Percentiles rank a stretch among this genome's conserved stretches.
Conservation (phyloP, 345 rosid genomes). For the Acer campestre region DNA sequence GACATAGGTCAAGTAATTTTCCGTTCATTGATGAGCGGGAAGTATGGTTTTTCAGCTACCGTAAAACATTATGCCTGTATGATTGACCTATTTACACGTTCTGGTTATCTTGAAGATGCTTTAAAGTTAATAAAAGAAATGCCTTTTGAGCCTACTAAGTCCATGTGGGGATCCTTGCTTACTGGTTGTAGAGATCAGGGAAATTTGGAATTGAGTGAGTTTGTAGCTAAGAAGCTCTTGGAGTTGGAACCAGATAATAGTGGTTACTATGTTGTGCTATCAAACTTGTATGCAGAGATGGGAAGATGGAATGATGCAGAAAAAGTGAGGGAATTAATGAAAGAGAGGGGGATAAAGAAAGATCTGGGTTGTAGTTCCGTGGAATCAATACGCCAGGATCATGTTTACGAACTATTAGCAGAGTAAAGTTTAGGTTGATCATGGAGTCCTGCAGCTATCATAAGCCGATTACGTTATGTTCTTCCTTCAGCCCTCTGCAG, state of each 20-base stretch:
- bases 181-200: conserved; percentile 40
- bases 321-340: conserved; percentile 41
- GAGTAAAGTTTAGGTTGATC: conserved; percentile 3
- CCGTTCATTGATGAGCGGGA: conserved; percentile 41
- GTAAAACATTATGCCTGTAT: conserved; percentile 55
- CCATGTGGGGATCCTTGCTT: conserved; percentile 60
- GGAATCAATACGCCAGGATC: conserved; percentile 24
- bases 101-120: conserved; percentile 46
- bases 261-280: conserved; percentile 43
- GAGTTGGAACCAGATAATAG: conserved; percentile 54
- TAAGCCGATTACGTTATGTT: background rate
- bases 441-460: background rate
- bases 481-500: background rate
- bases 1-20: conserved; percentile 43
- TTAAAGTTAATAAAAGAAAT: conserved; percentile 39
- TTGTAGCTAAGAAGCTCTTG: conserved; percentile 48
- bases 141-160: conserved; percentile 54
- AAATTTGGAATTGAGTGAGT: conserved; percentile 47
- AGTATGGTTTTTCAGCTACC: conserved; percentile 43
- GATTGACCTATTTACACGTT: conserved; percentile 47
- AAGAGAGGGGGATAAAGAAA: conserved; percentile 45
- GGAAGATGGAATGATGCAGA: conserved; percentile 55
- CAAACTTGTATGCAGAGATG: conserved; percentile 50
- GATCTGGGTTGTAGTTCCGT: conserved; percentile 41
- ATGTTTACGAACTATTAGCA: background rate